These are phyloP conservation scores for carrot (Daucus carota) DNA, from an alignment of 129 eudicot species.

Conservation along the genomic window DNA sequence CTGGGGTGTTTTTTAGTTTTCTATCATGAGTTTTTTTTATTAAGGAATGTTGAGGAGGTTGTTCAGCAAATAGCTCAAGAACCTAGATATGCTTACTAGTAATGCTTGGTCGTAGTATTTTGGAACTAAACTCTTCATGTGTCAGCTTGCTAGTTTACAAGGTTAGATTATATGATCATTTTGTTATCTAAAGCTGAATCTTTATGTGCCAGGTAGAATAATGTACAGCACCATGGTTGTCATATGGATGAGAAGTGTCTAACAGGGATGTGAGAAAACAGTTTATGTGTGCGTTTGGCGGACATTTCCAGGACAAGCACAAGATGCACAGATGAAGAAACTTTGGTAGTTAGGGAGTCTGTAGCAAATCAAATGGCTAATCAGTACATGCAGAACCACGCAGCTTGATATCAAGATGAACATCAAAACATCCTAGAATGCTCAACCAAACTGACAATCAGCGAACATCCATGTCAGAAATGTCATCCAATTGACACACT, in stretches of 20 bases:
- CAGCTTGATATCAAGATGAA: neutral
- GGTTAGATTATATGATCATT: neutral
- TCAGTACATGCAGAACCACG: neutral
- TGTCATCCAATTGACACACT: neutral
- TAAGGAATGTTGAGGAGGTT: neutral
- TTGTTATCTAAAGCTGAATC: too few relatives aligned
- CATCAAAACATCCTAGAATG: neutral
- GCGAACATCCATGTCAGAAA: neutral
- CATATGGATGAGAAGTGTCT: neutral
- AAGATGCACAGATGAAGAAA: neutral
- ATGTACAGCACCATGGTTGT: neutral
- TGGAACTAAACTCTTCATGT: neutral
- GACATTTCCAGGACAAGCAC: too few relatives aligned
- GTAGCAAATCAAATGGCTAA: neutral
- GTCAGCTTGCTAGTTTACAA: neutral
- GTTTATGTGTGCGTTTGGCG: neutral
- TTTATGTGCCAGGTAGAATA: neutral
- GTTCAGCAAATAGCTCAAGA: neutral
- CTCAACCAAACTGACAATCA: neutral
- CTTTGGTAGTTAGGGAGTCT: neutral
- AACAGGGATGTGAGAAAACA: neutral
- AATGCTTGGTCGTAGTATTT: neutral
- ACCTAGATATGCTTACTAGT: neutral
- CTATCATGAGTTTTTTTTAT: neutral
- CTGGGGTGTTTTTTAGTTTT: too few relatives aligned